A percentile compares a stretch with the other conserved stretches of the same genome.
These are phyloP conservation scores for Scutellaria baicalensis DNA, from an alignment of 257 asterid species.

Conservation along the genomic window DNA sequence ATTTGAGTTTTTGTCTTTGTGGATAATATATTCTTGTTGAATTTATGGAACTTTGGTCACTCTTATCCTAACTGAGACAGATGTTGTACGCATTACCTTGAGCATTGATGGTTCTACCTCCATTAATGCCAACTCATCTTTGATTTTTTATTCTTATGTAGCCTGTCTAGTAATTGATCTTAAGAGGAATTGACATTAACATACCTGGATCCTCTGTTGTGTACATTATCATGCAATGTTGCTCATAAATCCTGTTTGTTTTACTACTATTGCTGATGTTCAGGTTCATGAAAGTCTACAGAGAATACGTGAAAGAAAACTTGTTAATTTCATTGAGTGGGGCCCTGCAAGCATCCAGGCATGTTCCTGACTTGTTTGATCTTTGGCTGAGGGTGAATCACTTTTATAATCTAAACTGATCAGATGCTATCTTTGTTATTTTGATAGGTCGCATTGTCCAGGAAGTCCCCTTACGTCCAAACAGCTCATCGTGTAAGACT, in stretches of 20 bases:
- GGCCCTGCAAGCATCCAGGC: conserved; percentile 99
- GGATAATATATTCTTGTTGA: neutral
- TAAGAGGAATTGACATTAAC: no score
- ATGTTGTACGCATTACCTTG: neutral
- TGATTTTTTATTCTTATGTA: neutral
- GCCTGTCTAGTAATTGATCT: no score
- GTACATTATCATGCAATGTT: neutral
- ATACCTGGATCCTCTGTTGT: neutral
- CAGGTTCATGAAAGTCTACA: conserved; percentile 99
- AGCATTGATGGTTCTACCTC: neutral
- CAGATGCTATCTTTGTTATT: conserved; percentile 16
- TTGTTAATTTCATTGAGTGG: conserved; percentile 98
- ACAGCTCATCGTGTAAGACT: conserved; percentile 93
- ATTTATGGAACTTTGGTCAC: neutral
- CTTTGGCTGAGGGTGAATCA: neutral
- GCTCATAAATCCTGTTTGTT: conserved; percentile 5
- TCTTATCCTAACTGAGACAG: neutral
- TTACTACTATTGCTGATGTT: conserved; percentile 13
- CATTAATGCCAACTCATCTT: neutral
- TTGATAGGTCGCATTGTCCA: conserved; percentile 91
- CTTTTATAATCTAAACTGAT: neutral
- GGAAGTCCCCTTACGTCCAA: conserved; percentile 98
- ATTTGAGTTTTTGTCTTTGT: neutral
- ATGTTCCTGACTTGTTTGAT: conserved; percentile 9
- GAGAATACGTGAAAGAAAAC: conserved; percentile 95